Base-by-base conservation (phyloP, 176 grass and related monocot species). In the Thinopyrum elongatum region DNA sequence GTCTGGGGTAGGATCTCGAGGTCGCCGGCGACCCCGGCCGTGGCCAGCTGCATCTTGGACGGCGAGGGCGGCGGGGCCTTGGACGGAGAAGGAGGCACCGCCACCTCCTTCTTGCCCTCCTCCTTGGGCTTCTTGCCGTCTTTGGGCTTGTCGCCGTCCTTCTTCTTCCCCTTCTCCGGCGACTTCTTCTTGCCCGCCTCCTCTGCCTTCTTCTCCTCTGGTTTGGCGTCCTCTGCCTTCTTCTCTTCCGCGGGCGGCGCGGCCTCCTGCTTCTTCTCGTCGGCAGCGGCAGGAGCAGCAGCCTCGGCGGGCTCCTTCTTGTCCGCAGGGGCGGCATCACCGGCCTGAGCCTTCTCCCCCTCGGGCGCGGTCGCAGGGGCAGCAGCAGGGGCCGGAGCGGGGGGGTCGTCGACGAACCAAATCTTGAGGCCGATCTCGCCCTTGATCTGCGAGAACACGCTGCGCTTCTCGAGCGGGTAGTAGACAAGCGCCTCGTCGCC, bases 391-490 rank as follows among this genome's bases (percentile, higher is more conserved):
- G 76, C 16, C 3, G 80, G 61, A 2, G 86, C 78, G 10, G 89
- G 89, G 19, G 79, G 74, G 42, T 92, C 94, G 46, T 99, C 97
- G 29, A 96, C 86, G 81, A 94, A 94, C 86, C 88, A 96, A 70
- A 99, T 76, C 82, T 92, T 92, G 35, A 99, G 83, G 3, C 94
- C 97, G 65, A 96, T 94, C 88, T 99, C 97, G 4, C 97, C 97
- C 86, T 96, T 99, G 69, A 99, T 92, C 86, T 99, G 97, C 3
- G 97, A 99, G 53, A 99, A 99, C 0, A 99, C 97, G 78, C 94
- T 94, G 83, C 97, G 85, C 90, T 96, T 99, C 90, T 99, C 97
- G 68, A 99, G 85, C 30, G 97, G 92, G 76, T 99, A 99, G 85
- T 96, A 99, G 33, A 99, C 86, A 79, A 99, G 87, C 70, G 82